A percentile compares a stretch with the other conserved stretches of the same genome.
Conservation (phyloP, 805 yeast genomes). For the Scheffersomyces lignosus region DNA sequence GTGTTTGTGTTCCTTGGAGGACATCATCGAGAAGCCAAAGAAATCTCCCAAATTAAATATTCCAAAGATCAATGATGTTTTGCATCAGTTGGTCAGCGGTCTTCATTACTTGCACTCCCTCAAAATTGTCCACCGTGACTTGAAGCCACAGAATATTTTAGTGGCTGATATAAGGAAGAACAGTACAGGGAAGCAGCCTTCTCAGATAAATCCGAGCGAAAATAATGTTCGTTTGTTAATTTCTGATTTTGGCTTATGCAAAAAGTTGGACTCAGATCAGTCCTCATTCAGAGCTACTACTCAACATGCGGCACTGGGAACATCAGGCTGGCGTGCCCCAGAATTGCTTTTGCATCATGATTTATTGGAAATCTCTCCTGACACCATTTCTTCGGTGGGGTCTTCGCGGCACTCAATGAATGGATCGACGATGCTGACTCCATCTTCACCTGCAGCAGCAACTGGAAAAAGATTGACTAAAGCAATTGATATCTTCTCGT, state of each 20-base stretch:
- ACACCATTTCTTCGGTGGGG: constrained; percentile 30
- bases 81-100: constrained; percentile 81
- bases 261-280: constrained; percentile 87
- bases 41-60: constrained; percentile 36
- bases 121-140: constrained; percentile 91
- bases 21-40: constrained; percentile 62
- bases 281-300: constrained; percentile 92
- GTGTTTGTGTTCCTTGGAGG: constrained; percentile 87
- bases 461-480: constrained; percentile 65
- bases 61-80: constrained; percentile 48
- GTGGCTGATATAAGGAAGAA: constrained; percentile 68
- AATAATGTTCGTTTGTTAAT: constrained; percentile 64
- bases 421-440: constrained; percentile 6
- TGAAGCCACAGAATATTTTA: constrained; percentile 90
- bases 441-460: neutral
- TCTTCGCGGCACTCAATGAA: constrained; percentile 17
- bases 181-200: constrained; percentile 5
- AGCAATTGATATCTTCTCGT: constrained; percentile 89
- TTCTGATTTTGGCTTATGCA: constrained; percentile 95
- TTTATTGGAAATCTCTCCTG: constrained; percentile 39
- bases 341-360: constrained; percentile 58
- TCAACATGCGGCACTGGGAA: constrained; percentile 86
- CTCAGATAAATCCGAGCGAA: neutral
- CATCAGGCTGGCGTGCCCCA: constrained; percentile 99
- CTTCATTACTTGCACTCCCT: constrained; percentile 82